Percentiles rank a stretch among this genome's conserved stretches.
Evolutionary conservation across 164 flowering plant species (phyloP).

Genomic region (Sedum album): DNA sequence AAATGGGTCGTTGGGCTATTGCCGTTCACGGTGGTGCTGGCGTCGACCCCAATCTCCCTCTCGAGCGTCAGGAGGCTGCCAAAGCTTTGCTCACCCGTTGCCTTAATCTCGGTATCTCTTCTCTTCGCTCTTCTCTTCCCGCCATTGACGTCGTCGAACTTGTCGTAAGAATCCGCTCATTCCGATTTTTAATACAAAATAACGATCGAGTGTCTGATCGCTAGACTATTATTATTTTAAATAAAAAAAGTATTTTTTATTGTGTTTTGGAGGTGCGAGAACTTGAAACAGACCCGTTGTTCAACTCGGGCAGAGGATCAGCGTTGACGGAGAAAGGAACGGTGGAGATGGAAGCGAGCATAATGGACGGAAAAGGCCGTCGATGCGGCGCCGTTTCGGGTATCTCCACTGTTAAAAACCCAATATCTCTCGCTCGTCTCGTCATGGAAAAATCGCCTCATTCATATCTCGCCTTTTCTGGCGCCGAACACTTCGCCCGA

Average conservation of each 20-base stretch:
- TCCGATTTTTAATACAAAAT: too few species aligned
- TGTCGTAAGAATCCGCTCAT: constrained; percentile 40
- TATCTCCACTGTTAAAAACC: constrained; percentile 79
- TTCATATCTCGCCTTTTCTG: constrained; percentile 83
- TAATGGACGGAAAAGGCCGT: constrained; percentile 77
- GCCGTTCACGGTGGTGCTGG: constrained; percentile 99
- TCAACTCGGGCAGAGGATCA: constrained; percentile 95
- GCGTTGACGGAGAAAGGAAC: constrained; percentile 81
- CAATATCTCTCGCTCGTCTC: constrained; percentile 85
- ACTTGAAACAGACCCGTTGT: constrained; percentile 76
- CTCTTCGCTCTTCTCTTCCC: constrained; percentile 57
- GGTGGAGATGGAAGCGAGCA: constrained; percentile 98
- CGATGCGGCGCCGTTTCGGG: constrained; percentile 96
- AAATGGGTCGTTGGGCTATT: constrained; percentile 85
- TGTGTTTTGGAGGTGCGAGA: constrained; percentile 52
- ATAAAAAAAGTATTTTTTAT: too few species aligned
- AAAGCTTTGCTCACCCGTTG: constrained; percentile 69
- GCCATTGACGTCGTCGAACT: constrained; percentile 95
- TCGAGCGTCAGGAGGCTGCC: constrained; percentile 67
- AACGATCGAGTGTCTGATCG: too few species aligned
- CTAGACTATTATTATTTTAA: too few species aligned
- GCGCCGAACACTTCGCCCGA: constrained; percentile 85
- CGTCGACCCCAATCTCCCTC: constrained; percentile 83
- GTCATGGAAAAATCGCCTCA: constrained; percentile 99
- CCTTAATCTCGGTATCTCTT: constrained; percentile 72